phyloP scores from a whole-genome alignment of 352 stramenopile genomes.

The Aphanomyces astaci region DNA sequence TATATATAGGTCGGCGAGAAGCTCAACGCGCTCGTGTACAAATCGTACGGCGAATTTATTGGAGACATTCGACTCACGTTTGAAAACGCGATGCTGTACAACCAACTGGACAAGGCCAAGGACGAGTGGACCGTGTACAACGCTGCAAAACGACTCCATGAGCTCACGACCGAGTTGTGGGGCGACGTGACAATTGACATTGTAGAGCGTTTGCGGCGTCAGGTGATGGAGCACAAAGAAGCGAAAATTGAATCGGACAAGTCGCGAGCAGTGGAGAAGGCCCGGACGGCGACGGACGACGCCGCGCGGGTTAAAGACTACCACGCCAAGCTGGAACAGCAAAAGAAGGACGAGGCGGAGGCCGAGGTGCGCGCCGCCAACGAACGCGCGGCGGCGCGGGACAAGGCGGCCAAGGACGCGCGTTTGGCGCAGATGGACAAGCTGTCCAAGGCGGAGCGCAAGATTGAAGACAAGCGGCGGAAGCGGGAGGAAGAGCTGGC shows the following conservation, averaged over 20 bases:
- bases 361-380: conserved; percentile 26
- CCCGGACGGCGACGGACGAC: conserved; percentile 30
- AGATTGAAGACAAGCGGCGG: conserved; percentile 74
- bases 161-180: conserved; percentile 66
- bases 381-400: conserved; percentile 22
- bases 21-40: conserved; percentile 60
- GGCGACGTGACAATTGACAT: conserved; percentile 74
- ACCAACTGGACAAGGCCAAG: conserved; percentile 67
- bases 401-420: conserved; percentile 21
- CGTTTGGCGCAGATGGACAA: conserved; percentile 33
- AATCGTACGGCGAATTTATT: conserved; percentile 75
- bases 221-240: conserved; percentile 65
- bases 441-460: conserved; percentile 81
- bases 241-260: conserved; percentile 22
- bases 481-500: conserved; percentile 80
- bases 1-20: conserved; percentile 52
- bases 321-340: conserved; percentile 16
- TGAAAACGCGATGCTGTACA: conserved; percentile 78
- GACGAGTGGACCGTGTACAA: conserved; percentile 76
- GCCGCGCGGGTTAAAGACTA: conserved; percentile 25
- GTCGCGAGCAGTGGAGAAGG: conserved; percentile 47
- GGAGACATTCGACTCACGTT: conserved; percentile 71
- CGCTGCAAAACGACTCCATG: conserved; percentile 61
- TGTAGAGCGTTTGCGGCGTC: conserved; percentile 55
- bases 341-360: conserved; percentile 27